Conservation (phyloP, 73 alveolate genomes). For the Paramecium caudatum region DNA sequence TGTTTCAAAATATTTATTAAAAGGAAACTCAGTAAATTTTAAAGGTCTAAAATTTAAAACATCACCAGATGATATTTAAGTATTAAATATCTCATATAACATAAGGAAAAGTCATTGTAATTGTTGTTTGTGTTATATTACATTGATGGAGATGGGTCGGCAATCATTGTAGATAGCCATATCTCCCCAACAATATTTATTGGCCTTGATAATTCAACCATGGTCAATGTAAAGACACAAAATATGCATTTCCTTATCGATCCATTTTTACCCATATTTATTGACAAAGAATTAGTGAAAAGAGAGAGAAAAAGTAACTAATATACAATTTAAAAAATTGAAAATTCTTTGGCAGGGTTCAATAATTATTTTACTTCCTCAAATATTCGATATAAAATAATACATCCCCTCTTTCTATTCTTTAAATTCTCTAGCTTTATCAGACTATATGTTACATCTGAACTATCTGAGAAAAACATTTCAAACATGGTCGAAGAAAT, state of each 20-base stretch:
- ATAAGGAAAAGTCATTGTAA: too few species aligned
- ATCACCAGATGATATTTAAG: too few species aligned
- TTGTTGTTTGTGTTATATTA: too few species aligned
- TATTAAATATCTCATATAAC: too few species aligned
- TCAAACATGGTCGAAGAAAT: background rate
- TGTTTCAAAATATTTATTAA: too few species aligned
- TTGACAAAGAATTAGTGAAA: slow-evolving; percentile 55
- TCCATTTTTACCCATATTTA: slow-evolving; percentile 71
- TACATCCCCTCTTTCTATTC: slow-evolving; percentile 79
- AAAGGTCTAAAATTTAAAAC: slow-evolving; percentile 80
- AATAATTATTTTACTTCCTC: slow-evolving; percentile 79
- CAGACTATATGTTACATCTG: slow-evolving; percentile 63
- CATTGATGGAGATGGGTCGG: too few species aligned
- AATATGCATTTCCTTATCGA: too few species aligned
- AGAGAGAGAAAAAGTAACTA: slow-evolving; percentile 66
- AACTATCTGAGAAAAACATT: background rate
- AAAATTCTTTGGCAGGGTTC: slow-evolving; percentile 72
- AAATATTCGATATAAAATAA: slow-evolving; percentile 77
- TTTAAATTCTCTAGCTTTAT: slow-evolving; percentile 75
- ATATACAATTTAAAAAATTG: slow-evolving; percentile 65
- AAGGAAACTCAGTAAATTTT: too few species aligned
- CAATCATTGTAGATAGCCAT: too few species aligned
- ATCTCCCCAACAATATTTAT: too few species aligned
- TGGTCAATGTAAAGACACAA: too few species aligned
- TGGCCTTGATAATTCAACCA: too few species aligned